Percentiles rank a stretch among this genome's conserved stretches.
These are phyloP conservation scores for Peronospora farinosa DNA, from an alignment of 352 stramenopile species.

Conservation along the genomic window DNA sequence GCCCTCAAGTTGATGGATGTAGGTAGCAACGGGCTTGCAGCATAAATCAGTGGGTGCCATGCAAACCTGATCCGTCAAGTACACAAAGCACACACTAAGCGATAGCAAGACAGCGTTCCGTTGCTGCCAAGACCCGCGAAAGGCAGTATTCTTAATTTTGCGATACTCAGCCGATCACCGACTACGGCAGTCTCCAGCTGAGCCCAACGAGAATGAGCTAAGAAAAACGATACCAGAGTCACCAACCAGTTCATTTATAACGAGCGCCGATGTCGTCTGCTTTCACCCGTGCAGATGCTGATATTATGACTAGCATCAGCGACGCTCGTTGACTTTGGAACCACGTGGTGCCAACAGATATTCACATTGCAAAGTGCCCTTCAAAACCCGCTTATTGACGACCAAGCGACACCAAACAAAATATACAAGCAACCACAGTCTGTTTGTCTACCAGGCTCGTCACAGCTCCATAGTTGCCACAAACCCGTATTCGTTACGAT, in stretches of 20 bases:
- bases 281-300: constrained; percentile 24
- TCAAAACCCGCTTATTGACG: constrained; percentile 2
- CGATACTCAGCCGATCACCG: constrained; percentile 1
- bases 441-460: too few species aligned
- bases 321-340: constrained; percentile 14
- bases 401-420: neutral
- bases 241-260: constrained; percentile 18
- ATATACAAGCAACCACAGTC: neutral
- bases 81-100: constrained; percentile 13
- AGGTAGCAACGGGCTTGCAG: neutral
- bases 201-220: neutral
- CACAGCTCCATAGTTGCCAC: too few species aligned
- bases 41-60: neutral
- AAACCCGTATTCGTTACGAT: too few species aligned
- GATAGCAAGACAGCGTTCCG: constrained; percentile 7
- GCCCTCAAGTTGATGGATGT: constrained; percentile 43
- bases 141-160: constrained; percentile 11
- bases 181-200: constrained; percentile 1
- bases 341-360: constrained; percentile 2
- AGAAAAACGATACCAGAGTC: constrained; percentile 8
- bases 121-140: constrained; percentile 10
- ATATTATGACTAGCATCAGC: constrained; percentile 29
- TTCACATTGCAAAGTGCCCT: constrained; percentile 11
- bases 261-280: constrained; percentile 18
- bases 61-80: constrained; percentile 14